Conservation (phyloP, 2,329 filamentous ascomycete species). For the Fusarium sp. region DNA sequence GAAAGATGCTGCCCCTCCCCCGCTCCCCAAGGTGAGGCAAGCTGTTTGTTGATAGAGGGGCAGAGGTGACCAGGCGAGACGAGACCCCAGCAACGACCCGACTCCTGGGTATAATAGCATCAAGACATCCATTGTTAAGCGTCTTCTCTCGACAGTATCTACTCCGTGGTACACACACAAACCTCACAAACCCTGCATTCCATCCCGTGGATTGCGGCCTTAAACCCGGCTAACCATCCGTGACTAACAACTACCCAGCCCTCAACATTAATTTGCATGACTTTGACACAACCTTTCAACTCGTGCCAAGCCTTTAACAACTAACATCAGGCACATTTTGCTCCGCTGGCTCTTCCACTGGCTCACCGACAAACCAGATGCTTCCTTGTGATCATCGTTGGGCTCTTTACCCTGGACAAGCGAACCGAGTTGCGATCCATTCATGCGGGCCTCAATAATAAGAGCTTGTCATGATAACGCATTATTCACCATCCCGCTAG, state of each 20-base stretch:
- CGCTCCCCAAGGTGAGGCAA: conserved; percentile 11
- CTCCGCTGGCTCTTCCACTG: conserved; percentile 6
- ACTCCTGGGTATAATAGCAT: background rate
- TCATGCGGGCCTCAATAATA: background rate
- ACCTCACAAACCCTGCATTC: background rate
- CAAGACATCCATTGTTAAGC: background rate
- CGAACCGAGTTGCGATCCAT: background rate
- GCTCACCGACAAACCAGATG: conserved; percentile 30
- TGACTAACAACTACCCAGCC: conserved; percentile 37
- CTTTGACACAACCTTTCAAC: conserved; percentile 43
- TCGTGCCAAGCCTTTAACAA: conserved; percentile 27
- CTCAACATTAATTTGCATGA: conserved; percentile 40
- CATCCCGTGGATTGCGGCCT: conserved; percentile 1
- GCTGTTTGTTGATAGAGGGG: background rate
- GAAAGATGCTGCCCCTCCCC: conserved; percentile 31
- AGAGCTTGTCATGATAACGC: background rate
- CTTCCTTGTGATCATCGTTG: background rate
- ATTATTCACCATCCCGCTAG: background rate
- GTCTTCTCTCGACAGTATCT: background rate
- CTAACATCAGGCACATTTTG: conserved; percentile 34
- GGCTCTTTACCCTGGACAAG: background rate
- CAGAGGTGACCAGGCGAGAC: background rate
- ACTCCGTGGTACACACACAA: background rate
- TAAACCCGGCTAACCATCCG: conserved; percentile 18
- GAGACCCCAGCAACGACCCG: background rate